phyloP scores from a whole-genome alignment of 371 early-diverging fungal genomes.

The Entomophthora muscae region DNA sequence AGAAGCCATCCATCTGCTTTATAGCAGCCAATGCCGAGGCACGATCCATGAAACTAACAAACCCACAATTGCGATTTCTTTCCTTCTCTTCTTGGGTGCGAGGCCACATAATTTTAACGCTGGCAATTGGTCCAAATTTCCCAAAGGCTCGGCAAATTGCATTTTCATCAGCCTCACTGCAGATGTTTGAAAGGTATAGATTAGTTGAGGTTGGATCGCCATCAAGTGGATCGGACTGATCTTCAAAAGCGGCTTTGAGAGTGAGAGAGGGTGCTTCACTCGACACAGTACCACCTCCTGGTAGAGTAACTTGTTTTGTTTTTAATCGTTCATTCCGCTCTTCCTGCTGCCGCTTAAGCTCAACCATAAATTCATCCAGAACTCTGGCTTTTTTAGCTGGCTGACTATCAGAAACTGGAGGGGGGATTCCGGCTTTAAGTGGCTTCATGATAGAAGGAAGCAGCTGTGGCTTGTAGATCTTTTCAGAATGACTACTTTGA shows the following conservation, averaged over 20 bases:
- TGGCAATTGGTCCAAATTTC: conserved; percentile 70
- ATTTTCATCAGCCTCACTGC: conserved; percentile 49
- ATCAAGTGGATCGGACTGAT: conserved; percentile 36
- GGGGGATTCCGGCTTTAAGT: neutral
- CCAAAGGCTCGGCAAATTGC: conserved; percentile 58
- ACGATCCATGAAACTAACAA: conserved; percentile 82
- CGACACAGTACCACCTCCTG: neutral
- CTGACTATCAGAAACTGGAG: neutral
- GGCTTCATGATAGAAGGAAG: neutral
- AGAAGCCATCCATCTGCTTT: conserved; percentile 48
- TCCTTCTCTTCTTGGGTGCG: conserved; percentile 67
- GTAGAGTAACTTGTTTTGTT: neutral
- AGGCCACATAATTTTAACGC: conserved; percentile 93
- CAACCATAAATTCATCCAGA: neutral
- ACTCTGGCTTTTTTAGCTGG: neutral
- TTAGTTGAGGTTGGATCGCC: conserved; percentile 74
- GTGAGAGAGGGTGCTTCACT: neutral
- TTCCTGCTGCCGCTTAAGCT: neutral
- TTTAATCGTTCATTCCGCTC: neutral
- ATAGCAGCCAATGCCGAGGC: conserved; percentile 54
- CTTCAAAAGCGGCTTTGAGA: conserved; percentile 19
- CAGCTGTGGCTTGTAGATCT: neutral
- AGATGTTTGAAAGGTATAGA: conserved; percentile 73
- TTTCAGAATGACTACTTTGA: neutral
- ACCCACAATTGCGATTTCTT: conserved; percentile 56